Evolutionary conservation across 495 filamentous ascomycete species (phyloP).

Genomic region (Penicillium atrosanguineum): DNA sequence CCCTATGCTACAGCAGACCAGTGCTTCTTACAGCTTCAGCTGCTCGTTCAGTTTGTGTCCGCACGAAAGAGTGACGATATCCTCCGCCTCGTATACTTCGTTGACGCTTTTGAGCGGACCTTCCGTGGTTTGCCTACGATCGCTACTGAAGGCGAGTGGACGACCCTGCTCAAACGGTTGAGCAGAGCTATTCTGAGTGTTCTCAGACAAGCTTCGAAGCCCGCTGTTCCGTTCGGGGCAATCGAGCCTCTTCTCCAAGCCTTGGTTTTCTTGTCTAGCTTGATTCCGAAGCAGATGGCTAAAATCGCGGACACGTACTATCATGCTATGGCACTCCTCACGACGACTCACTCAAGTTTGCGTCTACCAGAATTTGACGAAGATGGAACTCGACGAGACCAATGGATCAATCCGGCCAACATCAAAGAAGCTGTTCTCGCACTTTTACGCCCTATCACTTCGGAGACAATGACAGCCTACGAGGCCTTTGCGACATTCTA

Average conservation of each 20-base stretch:
- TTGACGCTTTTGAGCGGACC: constrained; percentile 40
- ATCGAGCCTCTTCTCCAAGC: constrained; percentile 38
- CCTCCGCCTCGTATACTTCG: constrained; percentile 44
- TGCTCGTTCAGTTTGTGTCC: constrained; percentile 50
- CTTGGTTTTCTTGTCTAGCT: constrained; percentile 35
- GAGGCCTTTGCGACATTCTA: constrained; percentile 56
- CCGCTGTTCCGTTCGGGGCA: constrained; percentile 17
- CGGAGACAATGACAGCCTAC: constrained; percentile 51
- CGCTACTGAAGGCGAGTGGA: constrained; percentile 48
- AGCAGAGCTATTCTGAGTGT: constrained; percentile 44
- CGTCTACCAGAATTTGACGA: background rate
- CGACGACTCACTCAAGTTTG: constrained; percentile 27
- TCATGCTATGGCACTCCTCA: constrained; percentile 40
- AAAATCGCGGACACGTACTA: constrained; percentile 43
- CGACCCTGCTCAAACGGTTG: constrained; percentile 44
- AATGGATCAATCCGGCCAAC: constrained; percentile 5
- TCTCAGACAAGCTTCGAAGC: constrained; percentile 30
- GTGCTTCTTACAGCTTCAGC: constrained; percentile 44
- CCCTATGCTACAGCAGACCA: constrained; percentile 50
- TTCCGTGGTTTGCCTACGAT: constrained; percentile 36
- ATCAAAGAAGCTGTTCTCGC: constrained; percentile 41
- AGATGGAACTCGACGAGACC: background rate
- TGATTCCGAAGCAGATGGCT: constrained; percentile 51
- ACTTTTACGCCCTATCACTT: constrained; percentile 47
- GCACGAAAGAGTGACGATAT: constrained; percentile 35